phyloP scores from a whole-genome alignment of 352 stramenopile species.

The Peronosclerospora sorghi region DNA sequence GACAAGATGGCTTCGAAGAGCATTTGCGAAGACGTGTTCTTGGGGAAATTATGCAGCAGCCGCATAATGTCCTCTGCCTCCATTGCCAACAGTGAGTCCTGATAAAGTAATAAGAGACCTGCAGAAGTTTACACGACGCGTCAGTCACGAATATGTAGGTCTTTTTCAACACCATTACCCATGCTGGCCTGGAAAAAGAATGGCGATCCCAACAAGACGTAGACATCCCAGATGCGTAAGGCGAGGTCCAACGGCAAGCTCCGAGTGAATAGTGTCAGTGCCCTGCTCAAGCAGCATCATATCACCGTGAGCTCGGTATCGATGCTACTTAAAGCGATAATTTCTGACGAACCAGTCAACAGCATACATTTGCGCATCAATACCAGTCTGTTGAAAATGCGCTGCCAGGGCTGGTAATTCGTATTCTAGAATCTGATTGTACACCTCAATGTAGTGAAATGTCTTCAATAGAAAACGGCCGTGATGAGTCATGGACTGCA shows the following conservation, averaged over 20 bases:
- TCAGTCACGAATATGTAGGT: neutral
- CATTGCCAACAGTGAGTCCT: constrained; percentile 59
- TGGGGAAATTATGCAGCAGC: constrained; percentile 64
- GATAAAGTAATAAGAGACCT: constrained; percentile 64
- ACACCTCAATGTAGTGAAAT: constrained; percentile 74
- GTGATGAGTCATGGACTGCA: neutral
- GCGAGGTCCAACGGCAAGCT: constrained; percentile 63
- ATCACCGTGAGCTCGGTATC: neutral
- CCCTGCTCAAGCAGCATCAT: constrained; percentile 27
- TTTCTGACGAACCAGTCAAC: constrained; percentile 57
- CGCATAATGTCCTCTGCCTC: constrained; percentile 68
- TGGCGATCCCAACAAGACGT: constrained; percentile 60
- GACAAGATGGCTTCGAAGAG: constrained; percentile 58
- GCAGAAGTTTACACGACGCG: neutral
- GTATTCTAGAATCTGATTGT: constrained; percentile 74
- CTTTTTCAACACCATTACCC: constrained; percentile 22
- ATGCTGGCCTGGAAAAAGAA: constrained; percentile 85
- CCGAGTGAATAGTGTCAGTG: constrained; percentile 68
- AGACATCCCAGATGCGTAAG: constrained; percentile 76
- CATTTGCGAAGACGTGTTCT: constrained; percentile 43
- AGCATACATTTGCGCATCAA: constrained; percentile 81
- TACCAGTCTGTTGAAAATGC: constrained; percentile 63
- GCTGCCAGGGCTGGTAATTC: constrained; percentile 49
- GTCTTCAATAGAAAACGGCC: constrained; percentile 29
- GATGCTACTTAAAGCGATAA: neutral